Evolutionary conservation across 2,329 filamentous ascomycete species (phyloP).

Genomic region (Lachnum nothofagi): DNA sequence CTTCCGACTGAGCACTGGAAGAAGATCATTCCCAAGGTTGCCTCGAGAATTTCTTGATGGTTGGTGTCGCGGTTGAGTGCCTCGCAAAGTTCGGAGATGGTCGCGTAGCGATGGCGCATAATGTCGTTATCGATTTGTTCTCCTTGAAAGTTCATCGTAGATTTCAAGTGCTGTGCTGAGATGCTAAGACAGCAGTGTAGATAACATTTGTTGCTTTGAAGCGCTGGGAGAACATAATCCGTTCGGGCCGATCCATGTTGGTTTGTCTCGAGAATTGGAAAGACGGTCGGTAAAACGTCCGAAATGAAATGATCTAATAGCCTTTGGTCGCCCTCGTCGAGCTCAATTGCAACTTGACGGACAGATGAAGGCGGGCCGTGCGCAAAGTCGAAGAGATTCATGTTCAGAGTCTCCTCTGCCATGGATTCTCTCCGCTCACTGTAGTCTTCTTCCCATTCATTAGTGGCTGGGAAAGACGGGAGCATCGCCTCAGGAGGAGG

Average conservation of each 20-base stretch:
- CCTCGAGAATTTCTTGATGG: constrained; percentile 84
- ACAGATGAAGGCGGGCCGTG: constrained; percentile 60
- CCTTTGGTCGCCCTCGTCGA: constrained; percentile 82
- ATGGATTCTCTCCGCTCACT: constrained; percentile 61
- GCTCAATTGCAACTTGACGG: constrained; percentile 68
- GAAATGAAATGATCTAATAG: constrained; percentile 88
- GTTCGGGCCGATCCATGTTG: constrained; percentile 77
- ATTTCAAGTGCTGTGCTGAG: constrained; percentile 86
- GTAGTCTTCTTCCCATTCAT: constrained; percentile 69
- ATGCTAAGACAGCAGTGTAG: constrained; percentile 94
- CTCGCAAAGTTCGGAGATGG: constrained; percentile 79
- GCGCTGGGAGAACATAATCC: constrained; percentile 77
- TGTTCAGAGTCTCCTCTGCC: constrained; percentile 60
- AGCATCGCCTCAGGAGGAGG: constrained; percentile 64
- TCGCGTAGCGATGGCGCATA: constrained; percentile 83
- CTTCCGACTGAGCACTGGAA: constrained; percentile 90
- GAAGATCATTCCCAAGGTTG: constrained; percentile 90
- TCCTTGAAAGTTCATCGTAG: constrained; percentile 58
- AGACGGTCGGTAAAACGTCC: constrained; percentile 80
- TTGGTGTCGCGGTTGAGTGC: constrained; percentile 74
- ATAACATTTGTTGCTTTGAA: constrained; percentile 89
- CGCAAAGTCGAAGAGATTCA: constrained; percentile 78
- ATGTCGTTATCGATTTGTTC: constrained; percentile 85
- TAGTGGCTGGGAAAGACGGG: constrained; percentile 57
- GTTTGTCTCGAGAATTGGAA: constrained; percentile 86